A percentile compares a stretch with the other conserved stretches of the same genome.
Conservation (phyloP, 1,284 basidiomycete species). For the Sphagnurus paluster region DNA sequence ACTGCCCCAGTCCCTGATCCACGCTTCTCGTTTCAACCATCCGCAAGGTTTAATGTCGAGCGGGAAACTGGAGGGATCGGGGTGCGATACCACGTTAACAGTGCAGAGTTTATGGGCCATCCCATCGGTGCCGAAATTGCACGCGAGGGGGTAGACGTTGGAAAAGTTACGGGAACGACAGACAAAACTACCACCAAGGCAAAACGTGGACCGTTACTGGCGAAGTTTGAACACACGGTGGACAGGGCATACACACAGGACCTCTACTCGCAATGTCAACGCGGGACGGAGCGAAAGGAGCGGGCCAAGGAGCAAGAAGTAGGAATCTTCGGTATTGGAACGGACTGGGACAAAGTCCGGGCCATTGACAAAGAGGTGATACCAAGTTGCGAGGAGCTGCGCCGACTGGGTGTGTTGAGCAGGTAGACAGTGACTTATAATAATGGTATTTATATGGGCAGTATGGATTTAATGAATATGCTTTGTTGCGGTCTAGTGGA, state of each 20-base stretch:
- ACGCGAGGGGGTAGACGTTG: constrained; percentile 37
- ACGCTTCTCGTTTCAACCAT: constrained; percentile 70
- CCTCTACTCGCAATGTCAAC: constrained; percentile 71
- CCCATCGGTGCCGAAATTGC: constrained; percentile 75
- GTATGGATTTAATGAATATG: constrained; percentile 12
- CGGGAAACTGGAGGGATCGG: constrained; percentile 69
- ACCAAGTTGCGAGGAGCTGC: constrained; percentile 76
- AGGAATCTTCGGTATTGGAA: constrained; percentile 87
- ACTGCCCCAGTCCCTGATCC: constrained; percentile 76
- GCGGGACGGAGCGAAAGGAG: constrained; percentile 60
- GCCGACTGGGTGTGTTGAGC: constrained; percentile 47
- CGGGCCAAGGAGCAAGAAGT: constrained; percentile 72
- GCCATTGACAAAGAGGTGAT: constrained; percentile 65
- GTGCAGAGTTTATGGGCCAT: constrained; percentile 75
- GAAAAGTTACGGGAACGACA: constrained; percentile 30
- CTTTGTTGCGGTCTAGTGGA: constrained; percentile 10
- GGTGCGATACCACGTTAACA: constrained; percentile 87
- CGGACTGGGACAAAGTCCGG: constrained; percentile 85
- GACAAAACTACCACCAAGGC: constrained; percentile 9
- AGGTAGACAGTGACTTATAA: constrained; percentile 20
- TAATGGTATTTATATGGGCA: constrained; percentile 18
- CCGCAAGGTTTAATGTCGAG: constrained; percentile 59
- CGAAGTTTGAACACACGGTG: constrained; percentile 66
- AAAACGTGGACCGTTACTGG: constrained; percentile 39
- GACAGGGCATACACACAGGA: constrained; percentile 73